Percentiles rank a stretch among this genome's conserved stretches.
Evolutionary conservation across 2,329 filamentous ascomycete species (phyloP).

Genomic region (Monilinia polystroma): DNA sequence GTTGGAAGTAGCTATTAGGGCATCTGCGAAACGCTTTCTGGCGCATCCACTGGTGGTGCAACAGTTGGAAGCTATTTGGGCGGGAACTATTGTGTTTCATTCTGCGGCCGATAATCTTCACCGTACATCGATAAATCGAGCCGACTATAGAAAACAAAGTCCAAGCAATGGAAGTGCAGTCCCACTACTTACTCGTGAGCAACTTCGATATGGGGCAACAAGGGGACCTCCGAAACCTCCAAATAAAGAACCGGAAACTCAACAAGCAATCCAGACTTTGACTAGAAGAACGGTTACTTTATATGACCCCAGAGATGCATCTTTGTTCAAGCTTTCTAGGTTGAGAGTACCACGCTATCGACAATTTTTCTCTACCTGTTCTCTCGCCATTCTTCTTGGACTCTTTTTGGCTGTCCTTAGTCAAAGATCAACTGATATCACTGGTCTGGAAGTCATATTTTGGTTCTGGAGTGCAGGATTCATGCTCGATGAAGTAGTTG

Average conservation of each 20-base stretch:
- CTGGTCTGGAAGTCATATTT: slow-evolving; percentile 80
- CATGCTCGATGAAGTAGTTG: slow-evolving; percentile 93
- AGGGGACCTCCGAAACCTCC: background rate
- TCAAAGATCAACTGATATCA: slow-evolving; percentile 75
- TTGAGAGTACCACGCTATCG: slow-evolving; percentile 89
- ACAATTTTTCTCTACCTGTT: slow-evolving; percentile 84
- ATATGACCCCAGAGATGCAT: slow-evolving; percentile 88
- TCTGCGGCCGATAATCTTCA: slow-evolving; percentile 84
- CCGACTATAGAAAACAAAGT: slow-evolving; percentile 28
- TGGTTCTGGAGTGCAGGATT: slow-evolving; percentile 98
- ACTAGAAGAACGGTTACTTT: slow-evolving; percentile 67
- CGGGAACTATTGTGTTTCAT: slow-evolving; percentile 91
- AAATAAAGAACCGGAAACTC: slow-evolving; percentile 26
- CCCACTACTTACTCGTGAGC: slow-evolving; percentile 21
- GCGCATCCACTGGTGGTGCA: slow-evolving; percentile 90
- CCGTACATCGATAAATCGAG: slow-evolving; percentile 32
- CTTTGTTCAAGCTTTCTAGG: slow-evolving; percentile 85
- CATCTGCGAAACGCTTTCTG: slow-evolving; percentile 88
- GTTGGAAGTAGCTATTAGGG: slow-evolving; percentile 87
- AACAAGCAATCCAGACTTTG: slow-evolving; percentile 30
- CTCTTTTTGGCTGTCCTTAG: slow-evolving; percentile 82
- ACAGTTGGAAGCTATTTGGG: slow-evolving; percentile 97
- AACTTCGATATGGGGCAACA: slow-evolving; percentile 43
- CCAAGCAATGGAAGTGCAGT: slow-evolving; percentile 18
- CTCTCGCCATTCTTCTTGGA: slow-evolving; percentile 78